Conservation (phyloP, 768 basidiomycete species). For the Austroboletus eburneus region DNA sequence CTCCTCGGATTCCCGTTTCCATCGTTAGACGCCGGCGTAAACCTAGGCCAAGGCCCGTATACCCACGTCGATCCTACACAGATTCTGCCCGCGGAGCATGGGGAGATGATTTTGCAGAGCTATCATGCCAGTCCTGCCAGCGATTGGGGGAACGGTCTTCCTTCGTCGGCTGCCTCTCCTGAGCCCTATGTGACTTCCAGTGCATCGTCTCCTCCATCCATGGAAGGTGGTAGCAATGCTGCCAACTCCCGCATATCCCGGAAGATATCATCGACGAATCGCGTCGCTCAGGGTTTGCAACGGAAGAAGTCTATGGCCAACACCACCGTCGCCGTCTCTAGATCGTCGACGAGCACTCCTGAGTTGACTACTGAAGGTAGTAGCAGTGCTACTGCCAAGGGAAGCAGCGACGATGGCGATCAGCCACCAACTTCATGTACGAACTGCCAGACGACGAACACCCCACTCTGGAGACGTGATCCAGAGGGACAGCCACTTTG, state of each 20-base stretch:
- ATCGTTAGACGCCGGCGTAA: slow-evolving; percentile 41
- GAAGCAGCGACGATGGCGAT: slow-evolving; percentile 61
- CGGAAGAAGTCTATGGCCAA: slow-evolving; percentile 45
- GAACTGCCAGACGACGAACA: slow-evolving; percentile 95
- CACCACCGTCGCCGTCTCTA: slow-evolving; percentile 29
- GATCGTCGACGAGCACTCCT: slow-evolving; percentile 65
- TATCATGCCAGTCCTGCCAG: slow-evolving; percentile 78
- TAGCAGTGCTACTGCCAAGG: slow-evolving; percentile 32
- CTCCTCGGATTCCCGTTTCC: slow-evolving; percentile 66
- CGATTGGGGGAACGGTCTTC: slow-evolving; percentile 73
- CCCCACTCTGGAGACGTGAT: slow-evolving; percentile 89
- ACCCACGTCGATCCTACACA: slow-evolving; percentile 94
- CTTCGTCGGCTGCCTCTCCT: slow-evolving; percentile 71
- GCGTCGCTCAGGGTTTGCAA: slow-evolving; percentile 51
- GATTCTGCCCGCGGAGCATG: slow-evolving; percentile 51
- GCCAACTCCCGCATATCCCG: slow-evolving; percentile 35
- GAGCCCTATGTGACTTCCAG: slow-evolving; percentile 66
- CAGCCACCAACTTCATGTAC: slow-evolving; percentile 80
- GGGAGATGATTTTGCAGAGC: slow-evolving; percentile 40
- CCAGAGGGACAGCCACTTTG: slow-evolving; percentile 91
- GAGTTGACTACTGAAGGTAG: slow-evolving; percentile 42
- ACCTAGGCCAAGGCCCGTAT: slow-evolving; percentile 46
- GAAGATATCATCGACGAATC: slow-evolving; percentile 66
- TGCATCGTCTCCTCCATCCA: slow-evolving; percentile 71
- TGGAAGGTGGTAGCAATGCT: slow-evolving; percentile 41